A percentile compares a stretch with the other conserved stretches of the same genome.
phyloP scores from a whole-genome alignment of 345 rosid genomes.

The Eucalyptus curtisii region DNA sequence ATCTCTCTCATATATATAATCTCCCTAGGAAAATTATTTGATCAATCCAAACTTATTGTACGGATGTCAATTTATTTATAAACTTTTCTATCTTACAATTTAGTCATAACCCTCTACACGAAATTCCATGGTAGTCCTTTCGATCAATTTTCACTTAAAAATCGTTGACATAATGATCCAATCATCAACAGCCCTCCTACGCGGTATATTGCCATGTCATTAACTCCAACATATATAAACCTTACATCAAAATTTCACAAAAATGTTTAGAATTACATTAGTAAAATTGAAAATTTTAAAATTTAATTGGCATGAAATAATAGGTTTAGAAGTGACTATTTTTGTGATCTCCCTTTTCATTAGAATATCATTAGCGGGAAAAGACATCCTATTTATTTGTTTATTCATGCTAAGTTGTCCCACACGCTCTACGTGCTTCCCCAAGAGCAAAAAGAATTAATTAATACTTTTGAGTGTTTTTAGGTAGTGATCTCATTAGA shows the following conservation, averaged over 20 bases:
- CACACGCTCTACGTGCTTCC: background rate
- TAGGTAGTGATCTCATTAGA: background rate
- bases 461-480: background rate
- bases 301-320: background rate
- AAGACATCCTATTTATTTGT: background rate
- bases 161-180: fast-evolving
- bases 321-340: background rate
- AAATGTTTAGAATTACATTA: background rate
- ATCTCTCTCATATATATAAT: too few species aligned
- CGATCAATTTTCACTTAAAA: background rate
- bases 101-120: fast-evolving
- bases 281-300: background rate
- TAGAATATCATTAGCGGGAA: background rate
- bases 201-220: background rate
- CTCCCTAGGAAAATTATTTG: too few species aligned
- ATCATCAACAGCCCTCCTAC: too few species aligned
- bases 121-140: background rate
- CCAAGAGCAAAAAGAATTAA: background rate
- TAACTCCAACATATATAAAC: background rate
- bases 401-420: background rate
- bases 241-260: fast-evolving
- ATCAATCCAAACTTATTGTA: too few species aligned
- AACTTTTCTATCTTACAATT: too few species aligned
- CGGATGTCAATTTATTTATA: background rate
- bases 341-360: background rate